phyloP scores from a whole-genome alignment of 2,329 filamentous ascomycete genomes.

The Fusarium dlaminii region DNA sequence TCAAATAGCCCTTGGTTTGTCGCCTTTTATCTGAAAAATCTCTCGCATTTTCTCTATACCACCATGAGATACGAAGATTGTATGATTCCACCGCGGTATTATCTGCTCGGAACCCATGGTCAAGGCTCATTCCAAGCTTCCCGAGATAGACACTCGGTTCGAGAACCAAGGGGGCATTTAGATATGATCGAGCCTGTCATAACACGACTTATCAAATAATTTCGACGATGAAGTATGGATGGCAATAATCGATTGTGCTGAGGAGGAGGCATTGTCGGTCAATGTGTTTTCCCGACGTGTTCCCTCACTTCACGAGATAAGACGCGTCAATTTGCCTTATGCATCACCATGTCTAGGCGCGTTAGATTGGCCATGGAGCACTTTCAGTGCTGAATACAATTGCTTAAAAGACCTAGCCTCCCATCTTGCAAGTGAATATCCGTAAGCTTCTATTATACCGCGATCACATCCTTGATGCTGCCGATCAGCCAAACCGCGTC shows the following conservation, averaged over 20 bases:
- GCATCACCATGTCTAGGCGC: not conserved
- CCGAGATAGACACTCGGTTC: no score
- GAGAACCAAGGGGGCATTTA: not conserved
- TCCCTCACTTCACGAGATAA: not conserved
- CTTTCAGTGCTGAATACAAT: no score
- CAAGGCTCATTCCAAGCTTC: not conserved
- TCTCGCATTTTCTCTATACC: accelerated
- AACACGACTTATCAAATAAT: accelerated
- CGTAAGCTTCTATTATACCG: accelerated
- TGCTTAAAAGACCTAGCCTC: accelerated
- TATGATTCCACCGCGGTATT: not conserved
- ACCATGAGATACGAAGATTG: not conserved
- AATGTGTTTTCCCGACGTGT: not conserved
- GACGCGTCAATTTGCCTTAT: not conserved
- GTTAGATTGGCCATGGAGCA: no score
- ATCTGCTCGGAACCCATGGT: not conserved
- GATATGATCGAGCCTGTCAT: not conserved
- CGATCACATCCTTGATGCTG: not conserved
- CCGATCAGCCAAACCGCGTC: not conserved
- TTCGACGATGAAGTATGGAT: accelerated
- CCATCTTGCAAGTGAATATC: not conserved
- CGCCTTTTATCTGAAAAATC: not conserved
- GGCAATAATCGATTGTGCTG: accelerated
- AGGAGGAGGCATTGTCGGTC: not conserved
- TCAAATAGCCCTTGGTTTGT: not conserved